Percentiles rank a stretch among this genome's conserved stretches.
Conservation (phyloP, 2,329 filamentous ascomycete species). For the Fusarium siculi region DNA sequence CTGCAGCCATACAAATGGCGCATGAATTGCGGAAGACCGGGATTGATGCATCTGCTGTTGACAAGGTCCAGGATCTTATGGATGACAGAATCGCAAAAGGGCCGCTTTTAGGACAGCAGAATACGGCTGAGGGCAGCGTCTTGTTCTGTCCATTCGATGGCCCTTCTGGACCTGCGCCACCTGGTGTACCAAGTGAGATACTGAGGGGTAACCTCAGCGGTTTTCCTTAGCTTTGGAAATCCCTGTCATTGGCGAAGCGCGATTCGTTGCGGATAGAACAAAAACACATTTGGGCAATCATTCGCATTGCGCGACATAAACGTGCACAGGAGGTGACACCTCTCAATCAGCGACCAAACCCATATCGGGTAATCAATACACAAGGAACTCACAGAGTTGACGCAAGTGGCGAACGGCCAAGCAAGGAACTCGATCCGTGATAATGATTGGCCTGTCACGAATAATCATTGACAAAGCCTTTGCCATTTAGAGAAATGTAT, state of each 20-base stretch:
- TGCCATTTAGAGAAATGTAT: background rate
- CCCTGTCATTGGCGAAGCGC: background rate
- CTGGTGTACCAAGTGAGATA: slow-evolving; percentile 25
- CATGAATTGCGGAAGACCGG: slow-evolving; percentile 65
- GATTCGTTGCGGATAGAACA: background rate
- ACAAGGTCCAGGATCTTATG: slow-evolving; percentile 36
- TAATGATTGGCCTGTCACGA: background rate
- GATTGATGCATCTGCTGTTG: slow-evolving; percentile 37
- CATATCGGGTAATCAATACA: background rate
- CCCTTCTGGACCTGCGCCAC: background rate
- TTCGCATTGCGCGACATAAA: background rate
- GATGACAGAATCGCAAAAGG: slow-evolving; percentile 19
- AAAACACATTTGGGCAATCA: background rate
- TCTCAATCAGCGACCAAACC: background rate
- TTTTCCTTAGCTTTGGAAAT: background rate
- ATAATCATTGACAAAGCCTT: background rate
- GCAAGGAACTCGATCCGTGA: background rate
- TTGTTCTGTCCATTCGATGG: slow-evolving; percentile 40
- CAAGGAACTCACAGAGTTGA: background rate
- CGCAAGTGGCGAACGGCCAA: background rate
- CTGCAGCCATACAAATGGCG: slow-evolving; percentile 75
- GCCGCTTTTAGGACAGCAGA: slow-evolving; percentile 31
- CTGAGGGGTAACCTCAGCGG: slow-evolving; percentile 6
- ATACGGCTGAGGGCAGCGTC: slow-evolving; percentile 24
- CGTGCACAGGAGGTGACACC: background rate